These are phyloP conservation scores for Flaveria floridana DNA, from an alignment of 140 eudicot genomes.

Conservation along the genomic window DNA sequence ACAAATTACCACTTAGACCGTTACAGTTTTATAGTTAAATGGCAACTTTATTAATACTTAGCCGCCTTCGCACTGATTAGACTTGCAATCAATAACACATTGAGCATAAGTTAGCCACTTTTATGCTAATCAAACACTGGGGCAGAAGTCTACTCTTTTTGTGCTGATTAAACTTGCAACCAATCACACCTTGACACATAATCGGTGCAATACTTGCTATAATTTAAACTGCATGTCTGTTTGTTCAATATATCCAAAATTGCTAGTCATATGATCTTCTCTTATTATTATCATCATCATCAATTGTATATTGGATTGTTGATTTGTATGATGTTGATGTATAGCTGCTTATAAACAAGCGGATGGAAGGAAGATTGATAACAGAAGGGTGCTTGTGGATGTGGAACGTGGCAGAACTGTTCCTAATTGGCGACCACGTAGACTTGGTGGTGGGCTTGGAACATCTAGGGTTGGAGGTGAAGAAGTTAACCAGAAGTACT, in stretches of 20 bases:
- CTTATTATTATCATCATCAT: neutral
- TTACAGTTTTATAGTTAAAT: too few relatives aligned
- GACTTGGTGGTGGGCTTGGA: constrained; percentile 99
- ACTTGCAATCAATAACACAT: neutral
- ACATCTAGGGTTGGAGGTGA: constrained; percentile 91
- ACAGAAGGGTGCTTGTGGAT: constrained; percentile 93
- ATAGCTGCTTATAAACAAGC: constrained; percentile 99
- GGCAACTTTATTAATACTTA: neutral
- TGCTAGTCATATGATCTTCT: neutral
- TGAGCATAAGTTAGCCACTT: neutral
- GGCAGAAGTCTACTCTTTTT: too few relatives aligned
- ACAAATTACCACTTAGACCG: neutral
- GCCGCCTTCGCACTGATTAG: neutral
- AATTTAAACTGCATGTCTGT: too few relatives aligned
- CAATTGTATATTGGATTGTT: constrained; percentile 22
- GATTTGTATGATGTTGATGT: constrained; percentile 14
- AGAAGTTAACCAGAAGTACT: constrained; percentile 59
- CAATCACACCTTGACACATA: too few relatives aligned
- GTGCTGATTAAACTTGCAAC: too few relatives aligned
- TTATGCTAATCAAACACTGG: too few relatives aligned
- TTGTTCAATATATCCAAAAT: too few relatives aligned
- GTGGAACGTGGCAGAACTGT: constrained; percentile 98
- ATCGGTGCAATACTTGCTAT: too few relatives aligned
- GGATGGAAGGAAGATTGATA: constrained; percentile 93
- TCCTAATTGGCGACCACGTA: constrained; percentile 96